Base-by-base conservation (phyloP, 768 basidiomycete genomes). In the Sutorius australiensis region DNA sequence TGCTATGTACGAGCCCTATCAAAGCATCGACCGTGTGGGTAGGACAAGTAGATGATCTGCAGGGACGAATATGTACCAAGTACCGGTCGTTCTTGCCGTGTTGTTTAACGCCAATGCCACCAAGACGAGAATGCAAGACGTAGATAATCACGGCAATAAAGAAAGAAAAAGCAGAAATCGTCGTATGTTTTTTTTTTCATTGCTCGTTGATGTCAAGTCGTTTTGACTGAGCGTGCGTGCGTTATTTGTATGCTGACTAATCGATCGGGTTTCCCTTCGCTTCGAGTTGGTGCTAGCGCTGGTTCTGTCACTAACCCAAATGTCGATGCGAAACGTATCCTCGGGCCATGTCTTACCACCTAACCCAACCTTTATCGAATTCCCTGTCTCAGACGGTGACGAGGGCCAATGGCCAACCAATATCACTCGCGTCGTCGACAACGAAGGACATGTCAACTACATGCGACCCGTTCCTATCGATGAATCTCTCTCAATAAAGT, bases 401-500 rank as follows among this genome's bases (percentile, higher is more conserved):
- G 32, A 65, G 1, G 46, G 48, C 3, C 68, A 68, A 16, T 86
- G 84, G 80, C 89, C 89, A 2, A 67, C 63, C 16, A 81, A 84
- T 50, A 84, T 79, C 3, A 75, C 72, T 12, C 72, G 73, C 50
- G 57, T 73, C 7, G 75, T 87, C 19, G 84, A 87, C 61, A 34
- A 50, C 7, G 82, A 83, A 8, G 84, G 86, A 13, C 73, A 81
- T 49, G 84, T 92, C 30, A 92, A 92, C 62, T 92, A 68, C 67
- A 87, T 86, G 80, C 76, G 79, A 14, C 74, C 72, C 2, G 66
- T 88, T 2, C 69, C 65, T 17, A 60, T 78, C 17, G 80, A 86
- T 46, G 79, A 83, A 38, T 65, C 73, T 19, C 69, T 78, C 16
- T 63, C 74, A 38, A 67, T 85, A 31, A 79, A 79, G 64, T 92